These are phyloP conservation scores for Colletotrichum tanaceti DNA, from an alignment of 2,329 filamentous ascomycete species.

Conservation along the genomic window DNA sequence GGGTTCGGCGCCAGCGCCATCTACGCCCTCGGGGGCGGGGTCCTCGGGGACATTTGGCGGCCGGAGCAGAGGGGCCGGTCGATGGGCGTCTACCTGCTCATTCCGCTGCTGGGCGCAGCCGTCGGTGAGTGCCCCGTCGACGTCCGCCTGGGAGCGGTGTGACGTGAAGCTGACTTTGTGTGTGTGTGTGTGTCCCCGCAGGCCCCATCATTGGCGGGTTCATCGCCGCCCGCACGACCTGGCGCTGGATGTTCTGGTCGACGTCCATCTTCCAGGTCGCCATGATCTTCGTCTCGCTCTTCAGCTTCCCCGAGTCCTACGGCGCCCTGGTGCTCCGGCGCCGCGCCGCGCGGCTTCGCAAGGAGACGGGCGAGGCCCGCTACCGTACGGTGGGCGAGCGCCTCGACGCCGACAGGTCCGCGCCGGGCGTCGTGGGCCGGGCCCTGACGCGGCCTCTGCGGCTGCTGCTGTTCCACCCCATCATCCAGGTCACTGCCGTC, in stretches of 20 bases:
- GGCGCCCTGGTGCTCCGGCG: conserved; percentile 50
- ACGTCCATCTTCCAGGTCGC: conserved; percentile 56
- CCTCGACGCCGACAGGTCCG: conserved; percentile 47
- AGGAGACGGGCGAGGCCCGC: conserved; percentile 47
- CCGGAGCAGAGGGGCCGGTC: conserved; percentile 58
- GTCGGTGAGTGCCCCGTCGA: conserved; percentile 47
- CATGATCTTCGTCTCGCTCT: conserved; percentile 50
- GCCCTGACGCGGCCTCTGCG: conserved; percentile 66
- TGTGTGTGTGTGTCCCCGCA: conserved; percentile 31
- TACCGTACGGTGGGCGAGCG: conserved; percentile 54
- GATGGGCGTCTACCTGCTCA: conserved; percentile 50
- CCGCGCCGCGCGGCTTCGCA: conserved; percentile 49
- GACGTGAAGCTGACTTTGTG: not conserved
- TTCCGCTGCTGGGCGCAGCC: conserved; percentile 54
- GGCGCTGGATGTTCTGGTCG: conserved; percentile 61
- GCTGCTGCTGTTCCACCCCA: conserved; percentile 68
- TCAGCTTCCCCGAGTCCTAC: conserved; percentile 54
- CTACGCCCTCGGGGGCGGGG: conserved; percentile 59
- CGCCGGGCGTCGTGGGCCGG: conserved; percentile 43
- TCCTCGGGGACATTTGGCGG: conserved; percentile 59
- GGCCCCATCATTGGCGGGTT: conserved; percentile 55
- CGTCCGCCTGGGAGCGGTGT: too few relatives aligned
- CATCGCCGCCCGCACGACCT: conserved; percentile 50
- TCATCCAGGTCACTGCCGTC: conserved; percentile 66
- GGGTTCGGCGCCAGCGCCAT: conserved; percentile 62